These are phyloP conservation scores for Eucalyptus pauciflora DNA, from an alignment of 345 rosid species.

Conservation along the genomic window DNA sequence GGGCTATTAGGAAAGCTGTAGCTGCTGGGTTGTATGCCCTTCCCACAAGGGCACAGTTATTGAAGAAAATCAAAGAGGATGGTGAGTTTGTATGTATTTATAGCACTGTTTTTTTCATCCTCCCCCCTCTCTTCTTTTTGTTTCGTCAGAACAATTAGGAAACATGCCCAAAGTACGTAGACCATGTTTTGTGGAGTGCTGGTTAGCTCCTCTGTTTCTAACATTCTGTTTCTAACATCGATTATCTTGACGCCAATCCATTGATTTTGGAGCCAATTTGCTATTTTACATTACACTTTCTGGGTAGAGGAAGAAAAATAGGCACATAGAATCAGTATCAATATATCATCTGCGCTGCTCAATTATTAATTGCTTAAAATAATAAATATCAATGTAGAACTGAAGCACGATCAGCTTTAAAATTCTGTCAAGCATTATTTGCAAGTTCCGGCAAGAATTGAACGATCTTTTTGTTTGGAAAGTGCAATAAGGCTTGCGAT, in stretches of 20 bases:
- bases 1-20: conserved; percentile 91
- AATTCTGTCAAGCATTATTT: background rate
- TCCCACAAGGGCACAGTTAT: conserved; percentile 68
- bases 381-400: background rate
- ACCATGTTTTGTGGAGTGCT: background rate
- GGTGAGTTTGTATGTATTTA: conserved; percentile 32
- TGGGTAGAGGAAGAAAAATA: background rate
- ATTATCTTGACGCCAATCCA: background rate
- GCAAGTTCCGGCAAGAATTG: background rate
- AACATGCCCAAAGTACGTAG: background rate
- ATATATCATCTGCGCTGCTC: background rate
- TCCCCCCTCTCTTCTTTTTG: background rate
- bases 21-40: conserved; percentile 85
- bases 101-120: background rate
- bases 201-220: background rate
- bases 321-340: background rate
- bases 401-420: background rate
- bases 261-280: background rate
- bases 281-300: background rate
- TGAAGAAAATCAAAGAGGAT: conserved; percentile 69
- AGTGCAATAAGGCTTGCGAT: background rate
- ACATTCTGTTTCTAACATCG: background rate
- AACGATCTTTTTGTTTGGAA: background rate
- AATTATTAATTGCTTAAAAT: background rate
- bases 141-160: background rate